Base-by-base conservation (phyloP, 164 flowering plant genomes). In the Liriodendron chinense region DNA sequence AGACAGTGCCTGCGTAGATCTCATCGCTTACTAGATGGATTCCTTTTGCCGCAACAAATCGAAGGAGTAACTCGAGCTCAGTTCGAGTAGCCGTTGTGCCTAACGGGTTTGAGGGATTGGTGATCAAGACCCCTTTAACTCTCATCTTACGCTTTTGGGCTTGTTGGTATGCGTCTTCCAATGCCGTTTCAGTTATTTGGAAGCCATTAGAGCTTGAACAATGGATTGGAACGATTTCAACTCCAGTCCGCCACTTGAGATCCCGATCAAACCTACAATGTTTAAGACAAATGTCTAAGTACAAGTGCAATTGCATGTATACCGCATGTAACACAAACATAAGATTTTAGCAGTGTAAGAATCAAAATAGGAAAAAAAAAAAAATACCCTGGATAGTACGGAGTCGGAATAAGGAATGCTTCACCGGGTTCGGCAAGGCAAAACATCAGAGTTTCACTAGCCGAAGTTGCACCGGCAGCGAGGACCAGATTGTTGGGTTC, bases 171-270 rank as follows among this genome's bases (percentile, higher is more conserved):
- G 98, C 97, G 73, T 88, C 85, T 72, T 89, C 88, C 0, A 94
- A 87, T 24, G 94, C 93, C 0, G 85, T 48, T 79, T 76, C 74
- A 10, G 98, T 93, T 70, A 94, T 85, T 75, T 76, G 80, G 83
- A 87, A 94, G 79, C 80, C 80, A 67, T 90, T 88, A 7, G 89
- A 82, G 84, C 97, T 90, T 0, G 85, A 70, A 74, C 98, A 90
- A 1, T 90, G 89, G 21, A 94, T 87, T 2, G 98, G 97, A 2
- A 93, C 89, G 20, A 93, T 89, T 75, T 93, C 97, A 1, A 78
- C 95, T 20, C 88, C 95, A 16, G 98, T 92, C 78, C 98, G 74
- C 98, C 98, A 94, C 72, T 91, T 94, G 61, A 94, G 88, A 84
- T 94, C 97, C 76, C 98, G 86, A 79, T 94, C 98, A 72, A 92